Percentiles rank a stretch among this genome's conserved stretches.
Conservation (phyloP, 2,329 filamentous ascomycete genomes). For the Ophiostoma ips region DNA sequence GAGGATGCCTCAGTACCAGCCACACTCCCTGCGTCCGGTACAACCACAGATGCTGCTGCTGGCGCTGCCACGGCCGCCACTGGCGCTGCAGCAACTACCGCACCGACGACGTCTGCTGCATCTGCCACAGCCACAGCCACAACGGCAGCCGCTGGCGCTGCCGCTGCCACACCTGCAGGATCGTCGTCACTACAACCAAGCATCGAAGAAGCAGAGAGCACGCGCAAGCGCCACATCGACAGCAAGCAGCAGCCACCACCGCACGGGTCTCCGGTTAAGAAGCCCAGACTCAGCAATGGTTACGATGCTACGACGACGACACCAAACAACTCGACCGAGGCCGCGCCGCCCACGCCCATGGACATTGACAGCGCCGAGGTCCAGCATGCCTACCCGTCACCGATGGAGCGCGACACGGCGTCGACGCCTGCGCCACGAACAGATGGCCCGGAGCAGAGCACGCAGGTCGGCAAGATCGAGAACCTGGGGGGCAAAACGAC, state of each 20-base stretch:
- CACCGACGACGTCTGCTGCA: background rate
- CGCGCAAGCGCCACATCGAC: slow-evolving; percentile 37
- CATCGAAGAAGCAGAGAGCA: slow-evolving; percentile 28
- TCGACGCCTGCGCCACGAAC: slow-evolving; percentile 40
- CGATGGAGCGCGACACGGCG: slow-evolving; percentile 42
- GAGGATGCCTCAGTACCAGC: background rate
- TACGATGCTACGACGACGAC: slow-evolving; percentile 32
- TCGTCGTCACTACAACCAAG: slow-evolving; percentile 13
- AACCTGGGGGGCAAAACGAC: slow-evolving; percentile 46
- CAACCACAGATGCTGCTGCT: background rate
- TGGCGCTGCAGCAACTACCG: background rate
- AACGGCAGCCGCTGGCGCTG: slow-evolving; percentile 9
- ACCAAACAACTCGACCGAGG: slow-evolving; percentile 19
- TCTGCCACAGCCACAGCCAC: background rate
- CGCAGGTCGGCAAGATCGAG: slow-evolving; percentile 49
- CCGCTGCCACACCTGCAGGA: slow-evolving; percentile 4
- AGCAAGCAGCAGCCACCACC: slow-evolving; percentile 30
- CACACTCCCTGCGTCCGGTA: background rate
- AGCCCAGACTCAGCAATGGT: slow-evolving; percentile 47
- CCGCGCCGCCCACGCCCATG: slow-evolving; percentile 35
- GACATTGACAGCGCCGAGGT: slow-evolving; percentile 39
- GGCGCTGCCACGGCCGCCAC: background rate
- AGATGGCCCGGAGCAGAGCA: slow-evolving; percentile 49
- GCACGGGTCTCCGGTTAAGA: slow-evolving; percentile 45
- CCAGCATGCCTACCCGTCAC: slow-evolving; percentile 52